phyloP scores from a whole-genome alignment of 2,329 filamentous ascomycete species.

The Pestalotiopsis sp. region DNA sequence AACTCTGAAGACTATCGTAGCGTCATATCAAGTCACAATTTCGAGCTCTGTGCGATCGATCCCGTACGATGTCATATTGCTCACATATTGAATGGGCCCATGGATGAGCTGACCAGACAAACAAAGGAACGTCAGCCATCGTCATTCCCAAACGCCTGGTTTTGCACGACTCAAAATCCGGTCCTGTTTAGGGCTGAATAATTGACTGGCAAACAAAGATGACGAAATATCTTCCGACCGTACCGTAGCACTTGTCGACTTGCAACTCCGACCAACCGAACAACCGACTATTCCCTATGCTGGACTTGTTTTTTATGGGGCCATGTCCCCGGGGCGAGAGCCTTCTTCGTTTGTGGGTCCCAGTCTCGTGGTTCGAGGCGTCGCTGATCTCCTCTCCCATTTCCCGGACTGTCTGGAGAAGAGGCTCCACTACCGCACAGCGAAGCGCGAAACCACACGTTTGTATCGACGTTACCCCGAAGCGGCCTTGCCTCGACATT shows the following conservation, averaged over 20 bases:
- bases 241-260: neutral
- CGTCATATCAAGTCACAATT: neutral
- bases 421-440: neutral
- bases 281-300: neutral
- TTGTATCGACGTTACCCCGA: conserved; percentile 1
- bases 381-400: neutral
- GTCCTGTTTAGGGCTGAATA: neutral
- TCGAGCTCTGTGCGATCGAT: neutral
- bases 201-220: neutral
- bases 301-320: neutral
- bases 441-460: neutral
- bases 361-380: neutral
- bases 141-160: neutral
- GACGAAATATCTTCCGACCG: neutral
- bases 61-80: neutral
- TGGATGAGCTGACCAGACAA: neutral
- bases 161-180: neutral
- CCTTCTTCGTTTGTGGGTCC: neutral
- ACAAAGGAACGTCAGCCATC: neutral
- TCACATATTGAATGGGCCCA: neutral
- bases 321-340: neutral
- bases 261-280: neutral
- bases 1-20: neutral
- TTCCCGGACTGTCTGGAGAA: neutral
- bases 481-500: neutral